Evolutionary conservation across 305 asterid species (phyloP), one percentile per base, ranked within the genome.

Genomic region (Andrographis paniculata): DNA sequence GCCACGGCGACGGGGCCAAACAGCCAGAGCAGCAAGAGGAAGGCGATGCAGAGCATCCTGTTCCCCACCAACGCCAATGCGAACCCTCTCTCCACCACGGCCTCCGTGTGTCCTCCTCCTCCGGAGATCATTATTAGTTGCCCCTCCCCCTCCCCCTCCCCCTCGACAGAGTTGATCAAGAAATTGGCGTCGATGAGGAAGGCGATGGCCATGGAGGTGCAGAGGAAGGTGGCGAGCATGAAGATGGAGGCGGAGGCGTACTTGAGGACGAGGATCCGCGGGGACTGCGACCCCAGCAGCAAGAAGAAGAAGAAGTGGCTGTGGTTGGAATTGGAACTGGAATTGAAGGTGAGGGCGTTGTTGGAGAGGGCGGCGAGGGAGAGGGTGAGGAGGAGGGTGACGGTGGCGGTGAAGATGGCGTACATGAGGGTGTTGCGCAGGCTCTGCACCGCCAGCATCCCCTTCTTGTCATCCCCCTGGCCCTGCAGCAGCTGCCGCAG

Each of bases 381-480:
- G 18, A 77, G 1, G 2, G 65, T 71, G 27, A 82, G 56, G 46
- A 82, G 24, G 24, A 72, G 39, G 2, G 94, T 82, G 57, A 79
- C 27, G 6, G 86, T 66, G 43, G 86, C 91, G 2, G 79, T 73
- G 30, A 86, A 74, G 45, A 82, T 86, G 1, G 92, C 53, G 42
- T 47, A 74, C 95, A 86, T 86, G 9, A 86, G 59, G 5, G 80
- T 61, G 72, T 86, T 86, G 30, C 95, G 64, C 52, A 82, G 53
- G 71, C 93, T 84, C 53, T 84, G 95, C 0, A 84, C 84, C 0
- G 77, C 95, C 14, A 84, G 48, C 75, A 58, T 82, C 0, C 84
- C 94, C 68, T 77, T 77, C 55, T 79, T 85, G 48, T 77, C 87
- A 14, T 79, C 84, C 19, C 80, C 84, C 74, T 79, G 92, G 56